These are phyloP conservation scores for Thuja plicata DNA, from an alignment of 83 land plant species.

Conservation along the genomic window DNA sequence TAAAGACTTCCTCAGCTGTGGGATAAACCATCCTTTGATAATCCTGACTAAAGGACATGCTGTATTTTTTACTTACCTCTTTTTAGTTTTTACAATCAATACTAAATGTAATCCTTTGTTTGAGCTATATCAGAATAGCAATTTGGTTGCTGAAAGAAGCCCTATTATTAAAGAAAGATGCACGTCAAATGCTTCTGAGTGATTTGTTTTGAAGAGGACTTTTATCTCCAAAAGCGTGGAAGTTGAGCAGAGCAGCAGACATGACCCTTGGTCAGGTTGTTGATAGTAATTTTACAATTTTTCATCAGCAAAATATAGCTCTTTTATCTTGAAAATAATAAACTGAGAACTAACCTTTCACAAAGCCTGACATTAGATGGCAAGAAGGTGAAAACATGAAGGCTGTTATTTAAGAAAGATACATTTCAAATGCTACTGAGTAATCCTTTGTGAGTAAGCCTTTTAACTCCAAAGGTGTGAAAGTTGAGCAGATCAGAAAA, in stretches of 20 bases:
- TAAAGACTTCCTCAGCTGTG: not conserved
- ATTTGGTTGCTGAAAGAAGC: not conserved
- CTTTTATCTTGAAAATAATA: not conserved
- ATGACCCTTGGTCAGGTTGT: not conserved
- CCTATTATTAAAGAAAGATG: not conserved
- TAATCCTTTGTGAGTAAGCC: no score
- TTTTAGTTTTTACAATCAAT: not conserved
- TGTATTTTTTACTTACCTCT: not conserved
- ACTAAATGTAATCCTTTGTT: not conserved
- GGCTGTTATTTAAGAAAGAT: no score
- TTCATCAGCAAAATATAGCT: not conserved
- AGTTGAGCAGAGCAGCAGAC: not conserved
- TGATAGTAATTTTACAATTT: not conserved
- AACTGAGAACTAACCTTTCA: not conserved
- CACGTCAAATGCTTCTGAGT: not conserved
- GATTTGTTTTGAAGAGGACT: not conserved
- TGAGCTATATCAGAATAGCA: not conserved
- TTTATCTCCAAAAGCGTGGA: not conserved
- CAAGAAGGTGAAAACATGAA: constrained; percentile 2
- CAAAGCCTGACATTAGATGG: constrained; percentile 10
- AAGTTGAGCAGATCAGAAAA: no score
- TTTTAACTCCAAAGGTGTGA: no score
- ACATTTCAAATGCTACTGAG: no score
- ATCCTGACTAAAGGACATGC: not conserved
- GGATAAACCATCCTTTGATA: not conserved